Base-by-base conservation (phyloP, 192 early-diverging fungal species). In the Backusella mclennaniae region DNA sequence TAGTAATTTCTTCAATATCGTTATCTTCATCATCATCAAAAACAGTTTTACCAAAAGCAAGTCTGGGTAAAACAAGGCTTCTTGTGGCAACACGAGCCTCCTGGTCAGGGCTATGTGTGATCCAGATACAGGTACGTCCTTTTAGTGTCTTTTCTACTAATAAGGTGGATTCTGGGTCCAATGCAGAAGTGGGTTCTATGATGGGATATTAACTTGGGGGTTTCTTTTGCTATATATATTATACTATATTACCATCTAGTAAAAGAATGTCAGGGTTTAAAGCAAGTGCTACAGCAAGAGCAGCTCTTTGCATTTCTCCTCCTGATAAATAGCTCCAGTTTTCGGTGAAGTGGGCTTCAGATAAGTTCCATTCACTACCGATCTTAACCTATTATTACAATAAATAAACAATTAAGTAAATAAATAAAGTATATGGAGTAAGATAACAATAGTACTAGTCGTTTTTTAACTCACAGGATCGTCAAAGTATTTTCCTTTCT, bases 221-320 rank as follows among this genome's bases (percentile, higher is more conserved):
- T 9, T 23, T 26, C n/a, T 1, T 38, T 35, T 17, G 9, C 15
- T 26, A 66, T 42, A 67, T 17, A 67, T 29, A 29, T 33, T 33
- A 33, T 33, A 2, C 33, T 33, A 67, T 23, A 74, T 71, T 85
- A 89, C 92, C 92, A 83, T 97, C 95, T 11, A 97, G 84, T 38
- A 97, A 80, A 74, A 97, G 75, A 19, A 96, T 84, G 17, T 92
- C 85, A 3, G 96, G 94, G 15, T 91, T 88, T 69, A 90, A 87
- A 15, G 95, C 89, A 21, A 94, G 80, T 15, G 92, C 95, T 59
- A 97, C 91, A 2, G 96, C 96, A 26, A 97, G 77, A 0, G 91
- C 84, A 74, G 92, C 89, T 23, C 96, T 88, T 76, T 97, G 96
- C 72, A 90, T 89, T 81, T 97, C 95, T 52, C 95, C 96, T 44